These are phyloP conservation scores for Perkinsus chesapeaki DNA, from an alignment of 169 alveolate species.

Conservation along the genomic window DNA sequence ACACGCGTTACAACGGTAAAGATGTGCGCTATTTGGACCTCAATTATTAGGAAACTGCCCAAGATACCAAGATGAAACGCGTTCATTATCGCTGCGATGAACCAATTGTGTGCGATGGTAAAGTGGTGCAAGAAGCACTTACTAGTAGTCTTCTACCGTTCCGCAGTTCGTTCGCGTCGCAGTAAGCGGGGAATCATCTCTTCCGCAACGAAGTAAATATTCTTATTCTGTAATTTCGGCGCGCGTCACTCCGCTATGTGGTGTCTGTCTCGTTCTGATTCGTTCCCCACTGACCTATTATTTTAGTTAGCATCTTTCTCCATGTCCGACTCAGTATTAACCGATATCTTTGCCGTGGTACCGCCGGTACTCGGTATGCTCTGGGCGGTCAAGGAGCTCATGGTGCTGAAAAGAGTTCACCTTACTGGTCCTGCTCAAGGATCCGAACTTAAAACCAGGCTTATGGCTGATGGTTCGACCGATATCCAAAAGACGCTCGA, in stretches of 20 bases:
- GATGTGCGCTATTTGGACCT: not conserved
- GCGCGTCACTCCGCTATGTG: too few species aligned
- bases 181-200: too few species aligned
- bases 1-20: not conserved
- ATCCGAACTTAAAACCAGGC: not conserved
- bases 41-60: not conserved
- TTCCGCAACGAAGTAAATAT: too few species aligned
- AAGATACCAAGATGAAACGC: not conserved
- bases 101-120: not conserved
- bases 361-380: not conserved
- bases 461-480: not conserved
- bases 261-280: not conserved
- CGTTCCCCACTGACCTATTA: not conserved
- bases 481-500: conserved; percentile 33
- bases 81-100: not conserved
- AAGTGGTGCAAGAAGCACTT: not conserved
- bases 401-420: not conserved
- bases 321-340: not conserved
- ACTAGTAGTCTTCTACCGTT: not conserved
- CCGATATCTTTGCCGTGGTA: not conserved
- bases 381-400: not conserved
- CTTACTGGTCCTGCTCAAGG: not conserved
- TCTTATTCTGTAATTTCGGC: too few species aligned
- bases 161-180: too few species aligned
- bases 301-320: not conserved